These are phyloP conservation scores for Mrakia gelida DNA, from an alignment of 768 basidiomycete genomes.

Conservation along the genomic window DNA sequence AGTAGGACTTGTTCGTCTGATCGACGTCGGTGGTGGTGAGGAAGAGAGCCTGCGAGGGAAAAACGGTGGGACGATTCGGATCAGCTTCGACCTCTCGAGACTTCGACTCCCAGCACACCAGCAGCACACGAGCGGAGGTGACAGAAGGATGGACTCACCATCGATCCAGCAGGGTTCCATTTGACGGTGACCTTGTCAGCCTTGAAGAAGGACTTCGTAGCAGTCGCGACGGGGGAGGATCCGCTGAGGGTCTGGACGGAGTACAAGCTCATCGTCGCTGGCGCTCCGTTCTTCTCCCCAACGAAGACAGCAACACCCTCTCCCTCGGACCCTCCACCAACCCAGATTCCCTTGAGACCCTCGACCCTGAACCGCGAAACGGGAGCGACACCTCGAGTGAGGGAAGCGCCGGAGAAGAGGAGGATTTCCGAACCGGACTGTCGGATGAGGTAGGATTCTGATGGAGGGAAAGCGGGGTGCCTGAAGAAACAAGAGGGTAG, in stretches of 20 bases:
- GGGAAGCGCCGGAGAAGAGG: slow-evolving; percentile 35
- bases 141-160: slow-evolving; percentile 49
- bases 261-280: slow-evolving; percentile 18
- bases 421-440: slow-evolving; percentile 38
- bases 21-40: slow-evolving; percentile 96
- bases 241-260: slow-evolving; percentile 37
- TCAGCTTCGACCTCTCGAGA: background rate
- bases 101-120: too few species aligned
- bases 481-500: slow-evolving; percentile 23
- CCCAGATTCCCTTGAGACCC: slow-evolving; percentile 33
- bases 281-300: slow-evolving; percentile 79
- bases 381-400: slow-evolving; percentile 9
- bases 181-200: slow-evolving; percentile 89
- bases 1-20: slow-evolving; percentile 94
- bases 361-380: slow-evolving; percentile 29
- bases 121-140: too few species aligned
- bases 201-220: slow-evolving; percentile 83
- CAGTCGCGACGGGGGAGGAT: slow-evolving; percentile 64
- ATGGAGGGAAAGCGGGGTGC: slow-evolving; percentile 43
- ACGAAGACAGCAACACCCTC: slow-evolving; percentile 74
- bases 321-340: slow-evolving; percentile 32
- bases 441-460: slow-evolving; percentile 42
- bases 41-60: slow-evolving; percentile 52
- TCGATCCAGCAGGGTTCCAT: slow-evolving; percentile 92
- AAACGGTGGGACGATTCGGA: background rate